Conservation (phyloP, 495 filamentous ascomycete species). For the Jackrogersella multiformis region DNA sequence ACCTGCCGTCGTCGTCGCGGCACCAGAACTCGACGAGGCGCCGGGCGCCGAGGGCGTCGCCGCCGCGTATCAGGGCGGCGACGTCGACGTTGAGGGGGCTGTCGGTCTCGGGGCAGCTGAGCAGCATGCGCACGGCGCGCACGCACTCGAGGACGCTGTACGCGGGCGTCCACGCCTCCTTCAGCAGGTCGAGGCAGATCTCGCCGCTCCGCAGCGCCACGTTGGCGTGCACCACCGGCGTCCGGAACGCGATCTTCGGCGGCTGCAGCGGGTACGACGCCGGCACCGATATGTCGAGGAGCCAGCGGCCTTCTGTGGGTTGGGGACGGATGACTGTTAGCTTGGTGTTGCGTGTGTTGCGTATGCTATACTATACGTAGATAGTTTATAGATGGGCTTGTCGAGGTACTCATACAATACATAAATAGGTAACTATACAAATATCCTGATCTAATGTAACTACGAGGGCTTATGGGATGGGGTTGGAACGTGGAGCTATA, state of each 20-base stretch:
- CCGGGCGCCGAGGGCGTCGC: conserved; percentile 80
- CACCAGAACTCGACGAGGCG: conserved; percentile 84
- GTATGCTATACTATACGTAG: background rate
- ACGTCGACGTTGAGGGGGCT: conserved; percentile 91
- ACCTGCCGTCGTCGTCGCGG: conserved; percentile 60
- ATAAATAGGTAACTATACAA: too few relatives aligned
- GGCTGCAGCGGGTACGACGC: conserved; percentile 79
- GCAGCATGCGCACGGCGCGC: conserved; percentile 78
- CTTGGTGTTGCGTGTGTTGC: background rate
- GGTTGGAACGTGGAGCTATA: background rate
- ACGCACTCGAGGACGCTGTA: conserved; percentile 83
- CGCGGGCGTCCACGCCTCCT: conserved; percentile 81
- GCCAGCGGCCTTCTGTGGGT: conserved; percentile 84
- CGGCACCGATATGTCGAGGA: conserved; percentile 79
- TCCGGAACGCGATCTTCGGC: conserved; percentile 80
- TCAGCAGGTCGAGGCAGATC: conserved; percentile 90
- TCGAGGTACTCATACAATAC: too few relatives aligned
- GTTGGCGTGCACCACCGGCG: conserved; percentile 87
- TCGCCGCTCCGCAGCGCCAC: conserved; percentile 83
- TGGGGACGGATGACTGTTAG: background rate
- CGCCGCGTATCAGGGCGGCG: conserved; percentile 76
- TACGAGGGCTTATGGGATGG: background rate
- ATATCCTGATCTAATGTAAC: too few relatives aligned
- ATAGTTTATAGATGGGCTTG: too few relatives aligned
- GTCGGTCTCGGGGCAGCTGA: conserved; percentile 79